phyloP scores from a whole-genome alignment of 1,284 basidiomycete genomes.

The Trichosporon ovoides region DNA sequence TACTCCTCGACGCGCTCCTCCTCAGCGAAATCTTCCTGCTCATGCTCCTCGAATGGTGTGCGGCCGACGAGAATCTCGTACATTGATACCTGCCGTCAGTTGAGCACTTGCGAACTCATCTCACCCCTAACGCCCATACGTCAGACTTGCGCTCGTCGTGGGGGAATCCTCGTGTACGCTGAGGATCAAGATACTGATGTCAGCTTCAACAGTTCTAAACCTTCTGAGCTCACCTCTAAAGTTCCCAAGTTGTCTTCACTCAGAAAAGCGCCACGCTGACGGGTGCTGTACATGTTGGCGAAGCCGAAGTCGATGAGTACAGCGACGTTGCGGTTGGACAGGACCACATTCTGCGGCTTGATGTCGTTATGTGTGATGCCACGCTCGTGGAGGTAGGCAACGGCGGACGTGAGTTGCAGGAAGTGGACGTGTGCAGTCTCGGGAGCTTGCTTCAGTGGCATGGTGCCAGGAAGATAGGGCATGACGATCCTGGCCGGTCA shows the following conservation, averaged over 20 bases:
- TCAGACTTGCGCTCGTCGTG: conserved; percentile 91
- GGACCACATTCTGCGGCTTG: conserved; percentile 87
- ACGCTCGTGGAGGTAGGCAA: conserved; percentile 76
- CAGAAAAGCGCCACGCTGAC: conserved; percentile 60
- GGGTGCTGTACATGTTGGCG: conserved; percentile 56
- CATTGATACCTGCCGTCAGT: conserved; percentile 59
- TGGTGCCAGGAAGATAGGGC: conserved; percentile 60
- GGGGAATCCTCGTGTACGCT: conserved; percentile 72
- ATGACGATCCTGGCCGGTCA: conserved; percentile 39
- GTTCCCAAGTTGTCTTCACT: conserved; percentile 82
- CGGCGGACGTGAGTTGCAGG: conserved; percentile 71
- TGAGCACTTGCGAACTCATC: conserved; percentile 12
- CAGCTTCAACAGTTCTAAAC: neutral
- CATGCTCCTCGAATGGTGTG: conserved; percentile 81
- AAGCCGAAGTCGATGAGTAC: conserved; percentile 90
- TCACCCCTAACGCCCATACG: conserved; percentile 78
- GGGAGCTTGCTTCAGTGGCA: conserved; percentile 78
- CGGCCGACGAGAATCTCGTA: conserved; percentile 86
- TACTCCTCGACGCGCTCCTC: conserved; percentile 74
- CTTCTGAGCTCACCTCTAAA: conserved; percentile 60
- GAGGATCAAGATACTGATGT: conserved; percentile 73
- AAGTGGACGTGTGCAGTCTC: conserved; percentile 75
- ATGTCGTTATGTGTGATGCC: conserved; percentile 93
- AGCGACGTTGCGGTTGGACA: conserved; percentile 66
- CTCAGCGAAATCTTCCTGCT: conserved; percentile 73